Percentiles rank a stretch among this genome's conserved stretches.
Evolutionary conservation across 129 eudicot genomes (phyloP).

Genomic region (Dittrichia graveolens): DNA sequence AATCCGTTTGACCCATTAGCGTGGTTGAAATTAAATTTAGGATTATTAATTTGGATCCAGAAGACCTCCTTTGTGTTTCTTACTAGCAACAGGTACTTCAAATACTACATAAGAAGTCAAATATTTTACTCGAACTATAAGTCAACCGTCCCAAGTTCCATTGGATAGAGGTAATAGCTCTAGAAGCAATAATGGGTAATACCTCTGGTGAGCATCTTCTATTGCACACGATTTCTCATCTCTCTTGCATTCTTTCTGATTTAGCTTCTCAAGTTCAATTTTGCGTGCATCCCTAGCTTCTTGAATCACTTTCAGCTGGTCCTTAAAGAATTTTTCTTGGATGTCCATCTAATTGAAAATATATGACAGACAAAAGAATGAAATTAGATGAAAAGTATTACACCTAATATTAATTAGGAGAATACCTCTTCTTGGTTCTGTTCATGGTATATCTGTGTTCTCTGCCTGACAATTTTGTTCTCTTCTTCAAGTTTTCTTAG

Average conservation of each 20-base stretch:
- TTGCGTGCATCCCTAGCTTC: conserved; percentile 55
- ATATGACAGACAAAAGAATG: background rate
- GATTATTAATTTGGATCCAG: background rate
- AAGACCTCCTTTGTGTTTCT: background rate
- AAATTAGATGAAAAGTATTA: background rate
- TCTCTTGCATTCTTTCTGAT: conserved; percentile 50
- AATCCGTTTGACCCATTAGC: too few species aligned
- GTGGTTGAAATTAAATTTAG: background rate
- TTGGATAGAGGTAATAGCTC: background rate
- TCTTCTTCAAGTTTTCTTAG: conserved; percentile 59
- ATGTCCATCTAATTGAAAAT: conserved; percentile 56
- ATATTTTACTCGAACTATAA: background rate
- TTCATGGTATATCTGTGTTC: conserved; percentile 56
- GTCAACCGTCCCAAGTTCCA: background rate
- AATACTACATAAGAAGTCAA: background rate
- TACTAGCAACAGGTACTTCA: background rate
- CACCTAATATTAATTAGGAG: background rate
- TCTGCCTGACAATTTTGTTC: conserved; percentile 51
- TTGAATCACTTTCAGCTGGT: conserved; percentile 50
- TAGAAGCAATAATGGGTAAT: conserved; percentile 2
- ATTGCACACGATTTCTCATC: conserved; percentile 33
- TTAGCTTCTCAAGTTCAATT: conserved; percentile 54
- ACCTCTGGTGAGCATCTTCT: conserved; percentile 51
- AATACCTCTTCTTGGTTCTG: conserved; percentile 76
- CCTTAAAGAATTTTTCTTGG: conserved; percentile 69